Base-by-base conservation (phyloP, 1,139 yeast species). In the Lodderomyces parapsilosis region DNA sequence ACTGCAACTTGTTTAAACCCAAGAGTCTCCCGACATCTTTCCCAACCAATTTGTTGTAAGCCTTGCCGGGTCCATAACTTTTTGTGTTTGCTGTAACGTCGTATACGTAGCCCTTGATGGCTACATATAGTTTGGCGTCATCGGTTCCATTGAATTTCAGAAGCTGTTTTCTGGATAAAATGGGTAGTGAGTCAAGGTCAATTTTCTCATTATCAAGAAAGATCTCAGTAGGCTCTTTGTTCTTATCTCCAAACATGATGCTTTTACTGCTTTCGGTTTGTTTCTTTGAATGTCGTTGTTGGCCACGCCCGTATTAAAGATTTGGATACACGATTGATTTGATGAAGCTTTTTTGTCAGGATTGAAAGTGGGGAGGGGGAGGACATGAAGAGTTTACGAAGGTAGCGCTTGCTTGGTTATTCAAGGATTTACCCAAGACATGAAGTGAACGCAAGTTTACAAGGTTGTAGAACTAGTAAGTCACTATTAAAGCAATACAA, bases 21-120 rank as follows among this genome's bases (percentile, higher is more conserved):
- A 89, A 66, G 2, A 90, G 83, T 46, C 94, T 65, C 17, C 88
- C 81, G 13, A 87, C 86, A 51, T 89, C 96, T 52, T 78, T 81
- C 2, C 91, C 96, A 6, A 83, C 86, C 41, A 89, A 73, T 28
- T 74, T 78, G 54, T 81, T 81, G 63, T 89, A 89, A 23, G 84
- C 80, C 50, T 81, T 78, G 0, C 89, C 93, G 1, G 84, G 84
- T 0, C 94, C 96, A 56, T 89, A 89, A 38, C 81, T 82, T 17
- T 76, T 78, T 13, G 60, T 53, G 55, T 87, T 88, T 34, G 68
- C 58, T 0, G 86, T 75, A 4, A 89, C 96, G 56, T 89, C 96
- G 56, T 86, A 89, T 10, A 89, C 78, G 2, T 72, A 69, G 9
- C 96, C 94, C 48, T 81, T 80, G 50, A 89, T 83, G 6, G 81